Percentiles rank a stretch among this genome's conserved stretches.
Conservation (phyloP, 1,284 basidiomycete species). For the Mycosarcoma mackinlayi region DNA sequence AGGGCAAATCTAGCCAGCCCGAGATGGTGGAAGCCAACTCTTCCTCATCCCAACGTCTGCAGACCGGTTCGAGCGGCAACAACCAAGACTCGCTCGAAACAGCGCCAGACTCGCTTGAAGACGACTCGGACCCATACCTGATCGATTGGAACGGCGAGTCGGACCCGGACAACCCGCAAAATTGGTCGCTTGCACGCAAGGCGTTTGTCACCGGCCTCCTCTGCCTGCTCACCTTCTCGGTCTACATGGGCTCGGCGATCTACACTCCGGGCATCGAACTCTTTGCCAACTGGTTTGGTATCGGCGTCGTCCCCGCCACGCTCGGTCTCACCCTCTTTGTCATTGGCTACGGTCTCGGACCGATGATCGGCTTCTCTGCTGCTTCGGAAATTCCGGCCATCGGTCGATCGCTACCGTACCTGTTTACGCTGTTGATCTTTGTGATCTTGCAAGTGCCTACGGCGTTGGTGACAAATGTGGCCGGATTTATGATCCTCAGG, state of each 20-base stretch:
- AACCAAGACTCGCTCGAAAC: conserved; percentile 10
- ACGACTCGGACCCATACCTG: conserved; percentile 65
- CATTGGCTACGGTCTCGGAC: conserved; percentile 49
- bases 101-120: conserved; percentile 15
- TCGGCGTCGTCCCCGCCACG: conserved; percentile 31
- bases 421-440: conserved; percentile 49
- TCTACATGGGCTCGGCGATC: conserved; percentile 75
- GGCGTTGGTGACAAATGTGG: conserved; percentile 36
- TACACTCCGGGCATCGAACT: conserved; percentile 73
- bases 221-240: conserved; percentile 70
- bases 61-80: not conserved
- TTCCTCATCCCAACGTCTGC: not conserved
- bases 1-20: conserved; percentile 60
- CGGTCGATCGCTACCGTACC: conserved; percentile 53
- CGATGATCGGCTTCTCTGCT: conserved; percentile 64
- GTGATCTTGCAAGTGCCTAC: conserved; percentile 51
- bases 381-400: conserved; percentile 66
- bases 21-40: conserved; percentile 70
- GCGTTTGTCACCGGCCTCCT: conserved; percentile 61
- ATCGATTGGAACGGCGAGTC: conserved; percentile 69
- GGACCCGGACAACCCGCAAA: conserved; percentile 66
- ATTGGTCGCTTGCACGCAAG: conserved; percentile 64
- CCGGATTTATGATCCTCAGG: conserved; percentile 52
- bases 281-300: conserved; percentile 63
- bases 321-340: conserved; percentile 56